phyloP scores from a whole-genome alignment of 805 yeast genomes.

The Kurtzmaniella fragi region DNA sequence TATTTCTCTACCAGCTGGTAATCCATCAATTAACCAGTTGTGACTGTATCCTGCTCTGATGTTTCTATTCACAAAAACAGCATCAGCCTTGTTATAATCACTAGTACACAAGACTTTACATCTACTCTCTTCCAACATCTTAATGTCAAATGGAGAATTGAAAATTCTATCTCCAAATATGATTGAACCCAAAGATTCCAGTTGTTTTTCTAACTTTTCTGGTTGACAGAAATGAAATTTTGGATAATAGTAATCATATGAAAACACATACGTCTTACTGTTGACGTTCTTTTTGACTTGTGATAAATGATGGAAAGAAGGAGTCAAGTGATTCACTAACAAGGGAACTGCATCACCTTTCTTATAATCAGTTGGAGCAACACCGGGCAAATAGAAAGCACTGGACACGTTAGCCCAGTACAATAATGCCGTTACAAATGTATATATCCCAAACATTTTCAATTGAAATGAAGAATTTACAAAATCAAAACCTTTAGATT shows the following conservation, averaged over 20 bases:
- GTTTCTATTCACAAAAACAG: slow-evolving; percentile 70
- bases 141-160: slow-evolving; percentile 81
- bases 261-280: slow-evolving; percentile 55
- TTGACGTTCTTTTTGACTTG: slow-evolving; percentile 23
- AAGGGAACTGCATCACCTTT: slow-evolving; percentile 70
- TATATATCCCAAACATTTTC: slow-evolving; percentile 8
- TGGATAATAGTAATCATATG: slow-evolving; percentile 79
- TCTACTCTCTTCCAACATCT: slow-evolving; percentile 65
- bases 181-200: slow-evolving; percentile 88
- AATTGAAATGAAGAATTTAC: neutral
- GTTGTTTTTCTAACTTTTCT: slow-evolving; percentile 60
- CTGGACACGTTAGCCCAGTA: slow-evolving; percentile 14
- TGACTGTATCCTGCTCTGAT: slow-evolving; percentile 80
- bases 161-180: slow-evolving; percentile 94
- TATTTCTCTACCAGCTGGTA: slow-evolving; percentile 77
- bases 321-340: slow-evolving; percentile 86
- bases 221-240: slow-evolving; percentile 85
- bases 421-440: slow-evolving; percentile 12
- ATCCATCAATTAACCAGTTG: slow-evolving; percentile 92
- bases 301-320: slow-evolving; percentile 47
- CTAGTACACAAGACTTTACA: slow-evolving; percentile 67
- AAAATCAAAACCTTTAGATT: neutral
- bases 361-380: slow-evolving; percentile 86
- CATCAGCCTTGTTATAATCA: slow-evolving; percentile 59
- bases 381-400: slow-evolving; percentile 91